Conservation (phyloP, 2,329 filamentous ascomycete species). For the Thelonectria olida region DNA sequence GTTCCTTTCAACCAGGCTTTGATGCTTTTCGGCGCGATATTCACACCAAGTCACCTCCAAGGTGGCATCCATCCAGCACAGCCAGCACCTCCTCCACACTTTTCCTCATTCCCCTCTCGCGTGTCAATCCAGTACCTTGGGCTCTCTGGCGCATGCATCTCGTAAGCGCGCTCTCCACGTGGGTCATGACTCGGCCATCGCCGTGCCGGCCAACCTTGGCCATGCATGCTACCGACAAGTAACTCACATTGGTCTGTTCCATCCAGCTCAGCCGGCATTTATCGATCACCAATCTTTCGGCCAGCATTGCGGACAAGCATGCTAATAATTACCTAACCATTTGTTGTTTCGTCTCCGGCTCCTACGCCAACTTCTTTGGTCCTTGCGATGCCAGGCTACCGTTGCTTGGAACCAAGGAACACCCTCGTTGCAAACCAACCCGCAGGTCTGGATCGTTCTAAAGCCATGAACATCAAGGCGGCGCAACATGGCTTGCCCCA, state of each 20-base stretch:
- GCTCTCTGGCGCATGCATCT: conserved; percentile 23
- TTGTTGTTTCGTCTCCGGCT: background rate
- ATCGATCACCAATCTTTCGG: conserved; percentile 4
- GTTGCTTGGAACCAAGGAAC: conserved; percentile 7
- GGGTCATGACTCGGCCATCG: conserved; percentile 37
- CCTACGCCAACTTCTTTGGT: background rate
- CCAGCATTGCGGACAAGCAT: background rate
- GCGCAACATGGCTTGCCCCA: conserved; percentile 14
- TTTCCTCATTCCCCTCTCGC: conserved; percentile 14
- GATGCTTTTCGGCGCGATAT: background rate
- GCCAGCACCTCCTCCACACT: conserved; percentile 17
- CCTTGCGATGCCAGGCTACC: background rate
- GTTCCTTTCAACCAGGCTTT: conserved; percentile 16
- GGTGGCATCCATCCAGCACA: conserved; percentile 22
- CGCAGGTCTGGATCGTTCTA: conserved; percentile 37
- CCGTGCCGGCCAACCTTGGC: conserved; percentile 28
- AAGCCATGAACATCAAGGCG: conserved; percentile 29
- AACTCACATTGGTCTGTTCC: too few relatives aligned
- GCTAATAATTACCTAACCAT: background rate
- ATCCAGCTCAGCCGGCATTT: background rate
- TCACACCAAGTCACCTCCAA: conserved; percentile 8
- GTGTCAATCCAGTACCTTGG: conserved; percentile 22
- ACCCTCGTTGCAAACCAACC: conserved; percentile 11
- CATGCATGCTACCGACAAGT: too few relatives aligned
- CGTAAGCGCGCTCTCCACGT: conserved; percentile 40